phyloP scores from a whole-genome alignment of 2,329 filamentous ascomycete species.

The Xylaria sp. region DNA sequence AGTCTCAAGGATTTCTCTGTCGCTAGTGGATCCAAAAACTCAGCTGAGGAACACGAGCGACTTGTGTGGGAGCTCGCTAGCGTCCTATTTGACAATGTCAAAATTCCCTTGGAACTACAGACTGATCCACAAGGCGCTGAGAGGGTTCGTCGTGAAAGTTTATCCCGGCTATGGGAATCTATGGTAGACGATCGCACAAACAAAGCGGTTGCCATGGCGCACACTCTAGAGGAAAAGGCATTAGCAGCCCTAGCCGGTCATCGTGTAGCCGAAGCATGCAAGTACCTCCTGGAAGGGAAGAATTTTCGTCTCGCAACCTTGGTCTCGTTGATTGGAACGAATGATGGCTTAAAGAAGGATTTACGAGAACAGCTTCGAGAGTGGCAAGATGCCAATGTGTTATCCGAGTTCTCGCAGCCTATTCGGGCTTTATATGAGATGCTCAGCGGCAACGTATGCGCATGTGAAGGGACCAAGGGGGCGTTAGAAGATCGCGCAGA shows the following conservation, averaged over 20 bases:
- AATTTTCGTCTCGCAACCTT: slow-evolving; percentile 88
- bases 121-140: slow-evolving; percentile 51
- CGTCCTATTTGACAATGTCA: slow-evolving; percentile 83
- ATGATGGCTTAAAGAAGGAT: slow-evolving; percentile 74
- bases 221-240: slow-evolving; percentile 82
- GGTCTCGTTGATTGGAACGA: slow-evolving; percentile 82
- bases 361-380: slow-evolving; percentile 83
- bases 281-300: slow-evolving; percentile 77
- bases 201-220: slow-evolving; percentile 67
- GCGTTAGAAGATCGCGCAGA: slow-evolving; percentile 83
- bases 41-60: slow-evolving; percentile 71
- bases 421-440: slow-evolving; percentile 91
- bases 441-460: slow-evolving; percentile 85
- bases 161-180: slow-evolving; percentile 75
- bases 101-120: slow-evolving; percentile 56
- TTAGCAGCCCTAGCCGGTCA: slow-evolving; percentile 82
- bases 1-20: slow-evolving; percentile 62
- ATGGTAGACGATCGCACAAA: slow-evolving; percentile 71
- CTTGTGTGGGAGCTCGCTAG: slow-evolving; percentile 87
- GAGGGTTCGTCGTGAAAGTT: slow-evolving; percentile 66
- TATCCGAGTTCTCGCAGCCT: slow-evolving; percentile 87
- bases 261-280: slow-evolving; percentile 84
- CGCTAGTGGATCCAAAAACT: slow-evolving; percentile 51
- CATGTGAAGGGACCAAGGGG: slow-evolving; percentile 79
- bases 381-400: slow-evolving; percentile 84